These are phyloP conservation scores for Trichocladium antarcticum DNA, from an alignment of 495 filamentous ascomycete species.

Conservation along the genomic window DNA sequence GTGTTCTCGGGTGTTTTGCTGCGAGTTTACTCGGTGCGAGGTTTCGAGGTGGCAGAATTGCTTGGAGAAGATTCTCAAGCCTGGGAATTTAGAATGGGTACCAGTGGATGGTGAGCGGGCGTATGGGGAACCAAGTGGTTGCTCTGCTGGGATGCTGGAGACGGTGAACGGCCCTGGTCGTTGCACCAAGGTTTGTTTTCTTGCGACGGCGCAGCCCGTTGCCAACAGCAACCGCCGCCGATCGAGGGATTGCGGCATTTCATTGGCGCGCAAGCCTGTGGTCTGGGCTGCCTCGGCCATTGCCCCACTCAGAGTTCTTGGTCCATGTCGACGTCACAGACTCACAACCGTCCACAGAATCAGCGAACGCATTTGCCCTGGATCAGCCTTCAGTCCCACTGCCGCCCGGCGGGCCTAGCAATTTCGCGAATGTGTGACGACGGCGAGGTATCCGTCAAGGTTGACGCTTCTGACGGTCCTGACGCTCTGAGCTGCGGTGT, in stretches of 20 bases:
- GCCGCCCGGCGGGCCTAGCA: too few species aligned
- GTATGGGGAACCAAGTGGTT: not conserved
- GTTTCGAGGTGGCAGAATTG: not conserved
- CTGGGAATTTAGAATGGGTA: constrained; percentile 1
- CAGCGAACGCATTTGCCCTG: too few species aligned
- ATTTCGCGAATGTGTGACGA: too few species aligned
- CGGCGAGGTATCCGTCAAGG: too few species aligned
- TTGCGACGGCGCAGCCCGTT: constrained; percentile 8
- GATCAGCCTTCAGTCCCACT: too few species aligned
- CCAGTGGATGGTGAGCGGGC: constrained; percentile 1
- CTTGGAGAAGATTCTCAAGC: not conserved
- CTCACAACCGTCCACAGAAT: too few species aligned
- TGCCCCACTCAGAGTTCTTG: constrained; percentile 1
- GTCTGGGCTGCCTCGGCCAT: not conserved
- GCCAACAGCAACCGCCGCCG: constrained; percentile 5
- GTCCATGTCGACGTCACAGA: too few species aligned
- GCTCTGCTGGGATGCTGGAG: constrained; percentile 8
- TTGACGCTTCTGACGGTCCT: too few species aligned
- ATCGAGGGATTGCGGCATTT: not conserved
- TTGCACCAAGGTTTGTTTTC: constrained; percentile 15
- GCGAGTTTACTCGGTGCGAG: not conserved
- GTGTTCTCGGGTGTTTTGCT: not conserved
- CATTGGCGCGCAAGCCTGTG: not conserved
- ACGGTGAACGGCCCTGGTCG: constrained; percentile 7
- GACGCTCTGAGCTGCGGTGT: too few species aligned